Evolutionary conservation across 164 flowering plant species (phyloP).

Genomic region (Aristolochia californica): DNA sequence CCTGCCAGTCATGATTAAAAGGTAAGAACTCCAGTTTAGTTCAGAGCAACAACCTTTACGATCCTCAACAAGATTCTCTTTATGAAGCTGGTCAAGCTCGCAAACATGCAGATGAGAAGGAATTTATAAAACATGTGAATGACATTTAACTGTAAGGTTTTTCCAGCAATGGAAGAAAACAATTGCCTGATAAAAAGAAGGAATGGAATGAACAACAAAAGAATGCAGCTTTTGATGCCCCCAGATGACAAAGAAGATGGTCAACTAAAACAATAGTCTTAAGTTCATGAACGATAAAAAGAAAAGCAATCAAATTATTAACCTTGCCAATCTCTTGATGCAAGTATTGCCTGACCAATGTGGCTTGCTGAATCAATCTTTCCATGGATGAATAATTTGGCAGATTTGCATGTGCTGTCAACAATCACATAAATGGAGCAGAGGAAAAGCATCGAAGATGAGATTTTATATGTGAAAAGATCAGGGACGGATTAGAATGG

Average conservation of each 20-base stretch:
- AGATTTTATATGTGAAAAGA: background rate
- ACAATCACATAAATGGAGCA: background rate
- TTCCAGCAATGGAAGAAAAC: background rate
- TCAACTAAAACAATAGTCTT: background rate
- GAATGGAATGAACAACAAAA: background rate
- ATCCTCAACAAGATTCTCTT: background rate
- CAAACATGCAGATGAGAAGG: background rate
- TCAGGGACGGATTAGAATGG: background rate
- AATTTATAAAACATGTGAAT: background rate
- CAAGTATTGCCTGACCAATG: constrained; percentile 63
- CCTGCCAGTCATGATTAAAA: constrained; percentile 28
- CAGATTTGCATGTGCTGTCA: constrained; percentile 58
- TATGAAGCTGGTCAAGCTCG: background rate
- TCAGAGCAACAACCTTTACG: background rate
- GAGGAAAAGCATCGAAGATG: constrained; percentile 3
- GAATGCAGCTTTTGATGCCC: background rate
- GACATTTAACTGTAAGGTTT: too few relatives aligned
- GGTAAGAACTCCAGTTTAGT: constrained; percentile 1
- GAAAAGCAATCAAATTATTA: constrained; percentile 5
- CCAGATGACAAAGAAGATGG: background rate
- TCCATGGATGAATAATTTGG: constrained; percentile 82
- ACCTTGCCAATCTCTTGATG: constrained; percentile 76
- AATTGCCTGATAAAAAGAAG: background rate
- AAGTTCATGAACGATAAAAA: background rate
- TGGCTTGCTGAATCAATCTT: constrained; percentile 76